Evolutionary conservation across 2,329 filamentous ascomycete genomes (phyloP), one percentile per base, ranked within the genome.

Genomic region (Truncatella angustata): DNA sequence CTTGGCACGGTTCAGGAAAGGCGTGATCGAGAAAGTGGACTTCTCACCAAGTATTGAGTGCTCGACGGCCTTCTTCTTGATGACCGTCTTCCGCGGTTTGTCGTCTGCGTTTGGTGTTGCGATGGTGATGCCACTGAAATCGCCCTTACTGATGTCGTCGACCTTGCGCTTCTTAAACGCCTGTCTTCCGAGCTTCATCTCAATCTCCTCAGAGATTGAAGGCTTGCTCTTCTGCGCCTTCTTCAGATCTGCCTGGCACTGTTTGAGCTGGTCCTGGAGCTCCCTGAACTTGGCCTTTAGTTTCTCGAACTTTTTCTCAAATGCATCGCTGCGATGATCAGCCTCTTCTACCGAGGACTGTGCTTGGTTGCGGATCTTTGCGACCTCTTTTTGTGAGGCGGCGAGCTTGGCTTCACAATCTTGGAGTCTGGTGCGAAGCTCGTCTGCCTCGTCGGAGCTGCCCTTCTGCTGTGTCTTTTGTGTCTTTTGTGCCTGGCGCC

Each of bases 1-100:
- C 68, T 79, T 84, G 23, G 83, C 86, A 47, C 87, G 84, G 68
- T 92, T 96, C 55, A 97, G 77, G 74, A 96, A 97, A 0, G 93
- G 93, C 0, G 93, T 97, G 57, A 97, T 91, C 4, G 91, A 96
- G 69, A 97, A 97, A 3, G 81, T 86, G 0, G 92, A 97, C 69
- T 96, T 97, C 64, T 96, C 90, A 26, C 89, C 91, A 4, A 88
- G 75, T 51, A 84, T 72, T 1, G 81, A 78, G 34, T 82, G 79
- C 18, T 84, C 80, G 24, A 74, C 68, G 44, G 74, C 78, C 51
- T 77, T 74, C 65, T 84, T 86, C 68, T 86, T 88, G 54, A 37
- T 73, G 73, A 57, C 51, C n/a, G n/a, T n/a, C 65, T 60, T 48
- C 70, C 66, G 37, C 21, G 49, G 53, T 36, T 36, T 56, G 53